Percentiles rank a stretch among this genome's conserved stretches.
phyloP scores from a whole-genome alignment of 495 filamentous ascomycete genomes.

The Pyronema domesticum region DNA sequence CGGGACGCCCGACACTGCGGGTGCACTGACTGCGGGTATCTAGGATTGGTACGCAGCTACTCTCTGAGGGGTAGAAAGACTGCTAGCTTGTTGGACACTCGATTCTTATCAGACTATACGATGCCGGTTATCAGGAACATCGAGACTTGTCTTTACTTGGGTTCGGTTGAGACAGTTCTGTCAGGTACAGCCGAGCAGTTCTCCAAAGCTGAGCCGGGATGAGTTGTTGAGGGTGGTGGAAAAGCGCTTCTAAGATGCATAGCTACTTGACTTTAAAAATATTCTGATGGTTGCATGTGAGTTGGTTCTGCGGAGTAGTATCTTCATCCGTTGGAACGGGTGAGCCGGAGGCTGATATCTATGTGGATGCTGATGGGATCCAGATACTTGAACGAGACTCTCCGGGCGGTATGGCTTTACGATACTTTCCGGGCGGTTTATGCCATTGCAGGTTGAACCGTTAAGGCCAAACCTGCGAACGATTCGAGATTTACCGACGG shows the following conservation, averaged over 20 bases:
- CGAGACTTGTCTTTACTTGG: background rate
- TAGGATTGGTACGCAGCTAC: background rate
- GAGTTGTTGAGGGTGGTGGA: background rate
- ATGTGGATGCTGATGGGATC: background rate
- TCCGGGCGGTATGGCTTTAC: background rate
- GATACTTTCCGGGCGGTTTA: too few species aligned
- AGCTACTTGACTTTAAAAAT: background rate
- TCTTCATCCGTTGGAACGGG: background rate
- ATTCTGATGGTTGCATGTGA: background rate
- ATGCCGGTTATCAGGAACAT: background rate
- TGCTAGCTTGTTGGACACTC: background rate
- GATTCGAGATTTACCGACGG: too few species aligned
- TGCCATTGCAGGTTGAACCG: too few species aligned
- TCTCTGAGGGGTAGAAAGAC: background rate
- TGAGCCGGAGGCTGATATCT: background rate
- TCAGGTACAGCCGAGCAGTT: background rate
- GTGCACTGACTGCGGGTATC: background rate
- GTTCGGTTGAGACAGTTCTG: background rate
- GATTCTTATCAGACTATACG: background rate
- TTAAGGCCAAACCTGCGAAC: too few species aligned
- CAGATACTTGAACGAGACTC: background rate
- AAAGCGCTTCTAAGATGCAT: background rate
- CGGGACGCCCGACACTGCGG: background rate
- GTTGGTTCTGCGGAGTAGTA: background rate
- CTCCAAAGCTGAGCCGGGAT: background rate